Percentiles rank a stretch among this genome's conserved stretches.
phyloP scores from a whole-genome alignment of 345 rosid species.

The Arabidopsis suecica region DNA sequence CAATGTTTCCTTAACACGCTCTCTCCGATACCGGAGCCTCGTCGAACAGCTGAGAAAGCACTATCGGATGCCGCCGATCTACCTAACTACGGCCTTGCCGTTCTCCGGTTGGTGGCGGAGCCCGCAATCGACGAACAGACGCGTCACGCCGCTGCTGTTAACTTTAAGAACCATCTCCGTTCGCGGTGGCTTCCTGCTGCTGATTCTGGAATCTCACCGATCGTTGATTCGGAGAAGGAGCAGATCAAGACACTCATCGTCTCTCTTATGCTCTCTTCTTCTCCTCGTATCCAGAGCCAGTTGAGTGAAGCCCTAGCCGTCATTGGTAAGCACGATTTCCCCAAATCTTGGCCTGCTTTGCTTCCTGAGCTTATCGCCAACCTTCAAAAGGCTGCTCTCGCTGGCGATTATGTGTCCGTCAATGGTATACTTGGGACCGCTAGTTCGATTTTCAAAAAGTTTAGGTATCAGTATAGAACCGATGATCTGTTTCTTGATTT shows the following conservation, averaged over 20 bases:
- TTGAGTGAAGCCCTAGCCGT: conserved; percentile 88
- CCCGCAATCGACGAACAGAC: conserved; percentile 79
- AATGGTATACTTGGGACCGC: conserved; percentile 96
- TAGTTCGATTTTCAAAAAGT: conserved; percentile 85
- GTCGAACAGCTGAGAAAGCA: conserved; percentile 80
- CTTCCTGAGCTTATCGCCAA: conserved; percentile 81
- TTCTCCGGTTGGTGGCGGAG: conserved; percentile 80
- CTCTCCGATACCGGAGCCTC: conserved; percentile 77
- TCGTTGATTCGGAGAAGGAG: conserved; percentile 71
- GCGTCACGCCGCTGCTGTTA: conserved; percentile 95
- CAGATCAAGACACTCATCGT: conserved; percentile 86
- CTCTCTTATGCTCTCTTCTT: conserved; percentile 77
- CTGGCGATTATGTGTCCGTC: conserved; percentile 65
- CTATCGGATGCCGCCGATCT: conserved; percentile 64
- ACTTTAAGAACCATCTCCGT: conserved; percentile 92
- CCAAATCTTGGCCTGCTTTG: conserved; percentile 76
- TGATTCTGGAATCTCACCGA: conserved; percentile 53
- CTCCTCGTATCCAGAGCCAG: conserved; percentile 91
- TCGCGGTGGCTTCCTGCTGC: conserved; percentile 70
- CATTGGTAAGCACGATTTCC: conserved; percentile 93
- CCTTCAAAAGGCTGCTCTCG: conserved; percentile 55
- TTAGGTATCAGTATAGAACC: conserved; percentile 80
- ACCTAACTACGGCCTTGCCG: conserved; percentile 79
- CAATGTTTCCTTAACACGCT: conserved; percentile 85
- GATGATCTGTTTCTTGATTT: conserved; percentile 79